Percentiles rank a stretch among this genome's conserved stretches.
Conservation (phyloP, 2,329 filamentous ascomycete species). For the Aspergillus pseudotamarii region DNA sequence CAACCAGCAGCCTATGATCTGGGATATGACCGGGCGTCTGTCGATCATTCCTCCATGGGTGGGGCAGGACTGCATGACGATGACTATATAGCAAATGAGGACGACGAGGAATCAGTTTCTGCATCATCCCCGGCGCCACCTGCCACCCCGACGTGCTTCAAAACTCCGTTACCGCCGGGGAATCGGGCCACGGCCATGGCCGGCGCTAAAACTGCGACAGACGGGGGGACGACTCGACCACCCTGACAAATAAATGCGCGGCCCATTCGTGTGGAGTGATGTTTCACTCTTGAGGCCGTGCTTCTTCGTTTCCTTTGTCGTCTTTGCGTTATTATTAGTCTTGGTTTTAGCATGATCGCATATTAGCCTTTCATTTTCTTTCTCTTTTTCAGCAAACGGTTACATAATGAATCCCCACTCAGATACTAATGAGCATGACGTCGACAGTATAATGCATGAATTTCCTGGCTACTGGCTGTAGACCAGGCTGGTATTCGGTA, state of each 20-base stretch:
- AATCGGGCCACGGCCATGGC: conserved; percentile 41
- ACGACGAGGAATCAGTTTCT: conserved; percentile 52
- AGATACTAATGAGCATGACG: conserved; percentile 21
- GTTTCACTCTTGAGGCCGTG: not conserved
- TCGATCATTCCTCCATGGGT: conserved; percentile 42
- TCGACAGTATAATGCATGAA: conserved; percentile 19
- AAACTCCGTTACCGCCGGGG: conserved; percentile 69
- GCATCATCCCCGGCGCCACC: conserved; percentile 39
- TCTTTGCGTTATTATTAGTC: conserved; percentile 4
- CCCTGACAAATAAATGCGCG: conserved; percentile 27
- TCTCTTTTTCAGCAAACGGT: conserved; percentile 6
- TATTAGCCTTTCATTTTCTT: conserved; percentile 10
- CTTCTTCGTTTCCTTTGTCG: not conserved
- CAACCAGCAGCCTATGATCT: conserved; percentile 42
- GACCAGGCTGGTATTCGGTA: conserved; percentile 3
- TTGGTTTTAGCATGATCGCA: conserved; percentile 8
- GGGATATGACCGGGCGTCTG: conserved; percentile 43
- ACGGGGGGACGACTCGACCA: conserved; percentile 34
- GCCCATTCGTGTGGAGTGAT: conserved; percentile 1
- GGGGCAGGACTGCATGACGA: conserved; percentile 51
- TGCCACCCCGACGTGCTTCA: conserved; percentile 60
- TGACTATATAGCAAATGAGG: conserved; percentile 53
- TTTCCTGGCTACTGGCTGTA: conserved; percentile 3
- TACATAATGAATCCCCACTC: conserved; percentile 26
- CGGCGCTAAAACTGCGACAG: conserved; percentile 27